A percentile compares a stretch with the other conserved stretches of the same genome.
Conservation (phyloP, 1,284 basidiomycete species). For the Microbotryomycetes sp. region DNA sequence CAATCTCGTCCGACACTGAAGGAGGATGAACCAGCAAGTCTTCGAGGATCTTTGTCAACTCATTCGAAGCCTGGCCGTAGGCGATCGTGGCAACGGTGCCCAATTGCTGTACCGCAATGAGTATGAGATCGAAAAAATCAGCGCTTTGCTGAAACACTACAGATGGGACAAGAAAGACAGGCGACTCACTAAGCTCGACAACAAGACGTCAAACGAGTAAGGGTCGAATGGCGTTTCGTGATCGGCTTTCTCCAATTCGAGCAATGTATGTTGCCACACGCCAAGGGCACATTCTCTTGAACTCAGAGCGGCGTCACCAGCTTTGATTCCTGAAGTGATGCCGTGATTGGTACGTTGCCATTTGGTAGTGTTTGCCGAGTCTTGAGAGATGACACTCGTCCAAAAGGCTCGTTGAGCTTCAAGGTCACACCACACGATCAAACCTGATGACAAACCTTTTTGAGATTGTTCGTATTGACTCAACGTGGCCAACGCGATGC, state of each 20-base stretch:
- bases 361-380: constrained; percentile 24
- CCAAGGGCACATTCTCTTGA: constrained; percentile 4
- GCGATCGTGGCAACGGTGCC: constrained; percentile 2
- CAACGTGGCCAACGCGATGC: constrained; percentile 53
- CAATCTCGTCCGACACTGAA: constrained; percentile 6
- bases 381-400: not conserved
- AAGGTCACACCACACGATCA: constrained; percentile 74
- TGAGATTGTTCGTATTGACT: constrained; percentile 67
- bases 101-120: constrained; percentile 3
- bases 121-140: not conserved
- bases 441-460: constrained; percentile 76
- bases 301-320: constrained; percentile 1
- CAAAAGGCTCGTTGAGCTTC: constrained; percentile 61
- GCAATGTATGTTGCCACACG: not conserved
- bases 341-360: constrained; percentile 30
- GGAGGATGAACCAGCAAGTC: constrained; percentile 1
- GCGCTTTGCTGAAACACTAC: no score
- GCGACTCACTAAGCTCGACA: constrained; percentile 2
- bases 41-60: constrained; percentile 9
- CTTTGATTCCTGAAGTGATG: not conserved
- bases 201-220: constrained; percentile 8
- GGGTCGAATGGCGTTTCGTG: not conserved
- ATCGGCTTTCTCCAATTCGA: constrained; percentile 6
- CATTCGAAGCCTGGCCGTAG: not conserved
- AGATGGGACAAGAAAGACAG: not conserved